These are phyloP conservation scores for Lactarius psammicola DNA, from an alignment of 768 basidiomycete genomes.

Conservation along the genomic window DNA sequence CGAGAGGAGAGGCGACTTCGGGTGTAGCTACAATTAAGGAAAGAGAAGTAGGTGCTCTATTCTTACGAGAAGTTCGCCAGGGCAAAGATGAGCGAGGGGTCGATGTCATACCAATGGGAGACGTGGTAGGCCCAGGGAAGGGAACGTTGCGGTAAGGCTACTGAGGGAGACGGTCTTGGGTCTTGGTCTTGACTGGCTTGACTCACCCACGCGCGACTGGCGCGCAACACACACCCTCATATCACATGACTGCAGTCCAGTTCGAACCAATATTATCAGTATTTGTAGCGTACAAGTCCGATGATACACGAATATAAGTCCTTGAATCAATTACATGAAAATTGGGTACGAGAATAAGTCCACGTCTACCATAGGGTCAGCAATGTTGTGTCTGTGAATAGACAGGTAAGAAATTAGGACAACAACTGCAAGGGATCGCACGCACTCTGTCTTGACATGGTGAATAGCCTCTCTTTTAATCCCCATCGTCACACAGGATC, in stretches of 20 bases:
- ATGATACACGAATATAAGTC: background rate
- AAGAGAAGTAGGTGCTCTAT: constrained; percentile 25
- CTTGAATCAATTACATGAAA: background rate
- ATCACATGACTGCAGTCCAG: background rate
- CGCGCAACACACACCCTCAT: background rate
- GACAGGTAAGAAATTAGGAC: background rate
- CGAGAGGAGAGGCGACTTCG: constrained; percentile 13
- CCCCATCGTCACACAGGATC: background rate
- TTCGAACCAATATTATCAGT: background rate
- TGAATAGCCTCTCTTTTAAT: background rate
- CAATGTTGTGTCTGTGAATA: constrained; percentile 13
- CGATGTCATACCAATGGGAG: constrained; percentile 20
- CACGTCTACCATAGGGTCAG: constrained; percentile 3
- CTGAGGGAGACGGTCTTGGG: background rate
- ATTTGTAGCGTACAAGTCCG: too few relatives aligned
- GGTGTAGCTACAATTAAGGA: constrained; percentile 26
- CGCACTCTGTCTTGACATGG: constrained; percentile 14
- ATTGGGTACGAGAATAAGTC: constrained; percentile 16
- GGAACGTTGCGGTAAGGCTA: background rate
- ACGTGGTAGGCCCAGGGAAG: background rate
- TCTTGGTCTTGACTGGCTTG: background rate
- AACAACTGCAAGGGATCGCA: background rate
- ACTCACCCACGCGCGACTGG: background rate
- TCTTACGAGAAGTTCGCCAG: constrained; percentile 22
- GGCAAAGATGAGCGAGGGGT: constrained; percentile 19